Evolutionary conservation across 495 filamentous ascomycete genomes (phyloP).

Genomic region (Glutinoglossum americanum): DNA sequence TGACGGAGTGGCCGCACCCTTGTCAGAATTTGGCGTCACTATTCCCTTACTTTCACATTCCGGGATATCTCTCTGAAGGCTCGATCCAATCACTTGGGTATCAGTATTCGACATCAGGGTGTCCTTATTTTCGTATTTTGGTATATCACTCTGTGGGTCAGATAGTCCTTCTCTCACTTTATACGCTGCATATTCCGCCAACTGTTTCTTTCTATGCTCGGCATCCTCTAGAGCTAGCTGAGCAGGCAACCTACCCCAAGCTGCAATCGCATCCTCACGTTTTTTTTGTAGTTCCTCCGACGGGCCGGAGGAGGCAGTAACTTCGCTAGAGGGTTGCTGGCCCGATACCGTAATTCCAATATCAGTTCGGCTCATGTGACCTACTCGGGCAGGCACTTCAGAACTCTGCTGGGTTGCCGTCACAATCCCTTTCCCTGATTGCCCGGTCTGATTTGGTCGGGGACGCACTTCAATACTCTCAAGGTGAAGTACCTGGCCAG

Average conservation of each 20-base stretch:
- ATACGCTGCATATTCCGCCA: not conserved
- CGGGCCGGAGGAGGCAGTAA: not conserved
- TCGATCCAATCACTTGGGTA: not conserved
- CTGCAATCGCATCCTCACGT: not conserved
- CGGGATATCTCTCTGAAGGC: not conserved
- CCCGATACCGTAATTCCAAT: not conserved
- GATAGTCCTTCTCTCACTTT: not conserved
- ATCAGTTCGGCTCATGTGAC: slow-evolving; percentile 1
- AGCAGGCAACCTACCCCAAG: not conserved
- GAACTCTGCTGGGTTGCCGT: not conserved
- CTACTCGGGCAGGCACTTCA: not conserved
- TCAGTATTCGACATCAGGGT: not conserved
- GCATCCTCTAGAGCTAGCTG: not conserved
- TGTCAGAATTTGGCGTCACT: not conserved
- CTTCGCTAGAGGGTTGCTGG: slow-evolving; percentile 3
- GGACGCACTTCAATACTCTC: slow-evolving; percentile 19
- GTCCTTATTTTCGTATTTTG: not conserved
- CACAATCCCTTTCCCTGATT: not conserved
- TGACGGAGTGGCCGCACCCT: not conserved
- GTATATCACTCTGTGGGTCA: slow-evolving; percentile 3
- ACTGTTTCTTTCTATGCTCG: slow-evolving; percentile 3
- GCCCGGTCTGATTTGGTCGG: slow-evolving; percentile 2
- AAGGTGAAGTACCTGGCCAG: slow-evolving; percentile 64
- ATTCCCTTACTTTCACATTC: not conserved
- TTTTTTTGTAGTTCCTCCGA: not conserved